Evolutionary conservation across 768 basidiomycete genomes (phyloP).

Genomic region (Clavulina sp.): DNA sequence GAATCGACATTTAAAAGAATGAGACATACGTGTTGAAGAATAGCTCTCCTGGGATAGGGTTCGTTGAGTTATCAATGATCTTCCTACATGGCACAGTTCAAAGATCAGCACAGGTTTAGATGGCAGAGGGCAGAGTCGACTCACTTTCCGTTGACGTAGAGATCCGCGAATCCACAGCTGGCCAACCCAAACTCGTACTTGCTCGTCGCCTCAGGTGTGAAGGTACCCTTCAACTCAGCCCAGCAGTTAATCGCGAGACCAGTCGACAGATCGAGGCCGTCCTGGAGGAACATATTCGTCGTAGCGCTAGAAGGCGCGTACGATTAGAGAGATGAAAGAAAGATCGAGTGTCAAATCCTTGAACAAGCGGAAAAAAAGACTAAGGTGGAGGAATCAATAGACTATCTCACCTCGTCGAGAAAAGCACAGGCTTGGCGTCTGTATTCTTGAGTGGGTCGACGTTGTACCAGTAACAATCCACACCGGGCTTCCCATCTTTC

Average conservation of each 20-base stretch:
- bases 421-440: not conserved
- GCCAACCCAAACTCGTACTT: not conserved
- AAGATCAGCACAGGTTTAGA: not conserved
- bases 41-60: not conserved
- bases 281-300: not conserved
- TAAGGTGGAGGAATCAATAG: no score
- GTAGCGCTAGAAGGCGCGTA: not conserved
- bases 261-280: not conserved
- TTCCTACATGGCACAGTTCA: not conserved
- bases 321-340: not conserved
- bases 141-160: not conserved
- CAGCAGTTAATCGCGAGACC: not conserved
- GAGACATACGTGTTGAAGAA: not conserved
- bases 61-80: constrained; percentile 1
- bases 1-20: not conserved
- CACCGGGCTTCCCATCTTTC: not conserved
- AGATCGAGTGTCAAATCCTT: not conserved
- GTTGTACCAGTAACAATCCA: not conserved
- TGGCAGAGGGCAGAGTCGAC: not conserved
- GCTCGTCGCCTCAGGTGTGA: constrained; percentile 6
- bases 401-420: no score
- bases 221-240: not conserved
- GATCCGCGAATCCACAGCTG: not conserved
- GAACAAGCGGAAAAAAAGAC: no score
- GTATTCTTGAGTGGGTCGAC: not conserved